phyloP scores from a whole-genome alignment of 768 basidiomycete genomes.

The Gloeopeniophorella convolvens region DNA sequence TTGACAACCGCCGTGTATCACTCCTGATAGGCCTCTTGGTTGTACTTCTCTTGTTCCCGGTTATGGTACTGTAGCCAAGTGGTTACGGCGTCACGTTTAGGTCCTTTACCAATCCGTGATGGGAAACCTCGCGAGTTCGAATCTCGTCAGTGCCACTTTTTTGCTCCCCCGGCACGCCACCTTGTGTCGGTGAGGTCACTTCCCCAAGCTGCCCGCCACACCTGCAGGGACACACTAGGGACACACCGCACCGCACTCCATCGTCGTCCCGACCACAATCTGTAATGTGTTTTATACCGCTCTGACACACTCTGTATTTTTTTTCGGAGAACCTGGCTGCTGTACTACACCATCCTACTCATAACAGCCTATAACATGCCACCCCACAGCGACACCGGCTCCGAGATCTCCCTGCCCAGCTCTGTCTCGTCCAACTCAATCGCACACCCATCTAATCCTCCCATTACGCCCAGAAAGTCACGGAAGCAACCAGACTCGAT shows the following conservation, averaged over 20 bases:
- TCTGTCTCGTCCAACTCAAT: not conserved
- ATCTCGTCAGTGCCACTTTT: slow-evolving; percentile 51
- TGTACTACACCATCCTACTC: too few species aligned
- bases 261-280: slow-evolving; percentile 3
- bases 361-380: not conserved
- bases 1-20: slow-evolving; percentile 11
- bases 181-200: not conserved
- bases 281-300: slow-evolving; percentile 5
- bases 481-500: slow-evolving; percentile 16
- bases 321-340: too few species aligned
- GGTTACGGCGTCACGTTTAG: slow-evolving; percentile 58
- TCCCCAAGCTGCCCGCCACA: not conserved
- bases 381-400: not conserved
- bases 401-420: not conserved
- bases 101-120: slow-evolving; percentile 40
- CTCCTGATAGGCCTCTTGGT: not conserved
- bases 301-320: too few species aligned
- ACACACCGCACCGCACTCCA: not conserved
- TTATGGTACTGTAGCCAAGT: slow-evolving; percentile 50
- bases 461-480: not conserved
- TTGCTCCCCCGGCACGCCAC: not conserved
- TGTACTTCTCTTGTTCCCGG: not conserved
- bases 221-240: not conserved
- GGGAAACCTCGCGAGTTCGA: slow-evolving; percentile 56
- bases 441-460: slow-evolving; percentile 1